These are phyloP conservation scores for Sphaerulina populicola DNA, from an alignment of 2,329 filamentous ascomycete species.

Conservation along the genomic window DNA sequence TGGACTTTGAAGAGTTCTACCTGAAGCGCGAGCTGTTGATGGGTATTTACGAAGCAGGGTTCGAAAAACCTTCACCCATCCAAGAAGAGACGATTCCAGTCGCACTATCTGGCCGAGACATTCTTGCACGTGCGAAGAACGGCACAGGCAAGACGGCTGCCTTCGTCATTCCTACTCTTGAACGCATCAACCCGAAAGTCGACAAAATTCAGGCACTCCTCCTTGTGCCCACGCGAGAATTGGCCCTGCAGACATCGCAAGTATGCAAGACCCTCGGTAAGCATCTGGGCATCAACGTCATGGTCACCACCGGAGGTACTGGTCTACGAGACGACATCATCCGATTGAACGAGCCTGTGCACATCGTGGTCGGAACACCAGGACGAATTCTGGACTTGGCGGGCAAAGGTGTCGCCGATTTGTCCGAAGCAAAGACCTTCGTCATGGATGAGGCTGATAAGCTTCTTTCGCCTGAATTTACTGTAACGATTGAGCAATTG, in stretches of 20 bases:
- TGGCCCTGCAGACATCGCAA: slow-evolving; percentile 96
- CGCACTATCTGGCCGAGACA: slow-evolving; percentile 86
- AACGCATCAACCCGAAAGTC: slow-evolving; percentile 93
- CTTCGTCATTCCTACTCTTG: slow-evolving; percentile 89
- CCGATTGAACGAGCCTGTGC: slow-evolving; percentile 84
- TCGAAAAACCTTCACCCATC: slow-evolving; percentile 96
- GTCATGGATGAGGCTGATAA: slow-evolving; percentile 99
- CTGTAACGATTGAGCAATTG: slow-evolving; percentile 91
- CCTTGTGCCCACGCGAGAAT: slow-evolving; percentile 89
- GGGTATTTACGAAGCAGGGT: slow-evolving; percentile 98
- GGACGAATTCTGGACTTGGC: slow-evolving; percentile 93
- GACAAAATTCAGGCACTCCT: slow-evolving; percentile 95
- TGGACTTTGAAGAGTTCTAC: slow-evolving; percentile 95
- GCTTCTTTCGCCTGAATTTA: slow-evolving; percentile 92
- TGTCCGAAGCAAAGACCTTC: slow-evolving; percentile 93
- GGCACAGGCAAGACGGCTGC: slow-evolving; percentile 97
- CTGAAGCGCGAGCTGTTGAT: slow-evolving; percentile 93
- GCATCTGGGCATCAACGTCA: slow-evolving; percentile 93
- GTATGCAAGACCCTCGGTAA: slow-evolving; percentile 98
- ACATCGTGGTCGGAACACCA: slow-evolving; percentile 95
- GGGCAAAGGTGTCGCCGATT: slow-evolving; percentile 90
- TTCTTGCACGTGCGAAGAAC: slow-evolving; percentile 94
- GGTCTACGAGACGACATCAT: slow-evolving; percentile 94
- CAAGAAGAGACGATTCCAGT: slow-evolving; percentile 99
- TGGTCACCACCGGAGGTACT: slow-evolving; percentile 97